phyloP scores from a whole-genome alignment of 331 rosid species.

The Spiraea crenata region DNA sequence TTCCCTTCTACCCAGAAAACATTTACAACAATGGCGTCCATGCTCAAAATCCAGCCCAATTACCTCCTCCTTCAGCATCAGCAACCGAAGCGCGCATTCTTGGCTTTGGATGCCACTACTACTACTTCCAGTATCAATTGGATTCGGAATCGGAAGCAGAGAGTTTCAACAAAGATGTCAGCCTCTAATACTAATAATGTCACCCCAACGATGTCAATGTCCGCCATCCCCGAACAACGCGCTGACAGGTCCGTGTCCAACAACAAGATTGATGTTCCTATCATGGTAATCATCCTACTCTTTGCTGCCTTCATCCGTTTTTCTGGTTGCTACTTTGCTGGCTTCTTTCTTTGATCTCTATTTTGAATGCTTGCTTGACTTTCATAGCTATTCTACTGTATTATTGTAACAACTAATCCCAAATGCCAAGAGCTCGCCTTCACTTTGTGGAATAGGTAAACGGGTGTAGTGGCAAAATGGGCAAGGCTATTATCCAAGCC shows the following conservation, averaged over 20 bases:
- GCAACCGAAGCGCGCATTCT: not conserved
- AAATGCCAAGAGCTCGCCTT: not conserved
- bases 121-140: not conserved
- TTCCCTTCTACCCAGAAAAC: not conserved
- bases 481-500: constrained; percentile 75
- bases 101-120: not conserved
- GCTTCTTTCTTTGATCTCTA: not conserved
- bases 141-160: not conserved
- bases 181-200: not conserved
- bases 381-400: too few species aligned
- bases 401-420: not conserved
- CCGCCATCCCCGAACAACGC: not conserved
- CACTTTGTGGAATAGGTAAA: constrained; percentile 51
- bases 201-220: not conserved
- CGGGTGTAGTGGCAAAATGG: constrained; percentile 96
- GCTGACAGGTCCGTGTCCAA: not conserved
- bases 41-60: constrained; percentile 6
- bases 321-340: not conserved
- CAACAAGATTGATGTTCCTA: constrained; percentile 6
- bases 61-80: constrained; percentile 1
- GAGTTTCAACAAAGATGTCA: not conserved
- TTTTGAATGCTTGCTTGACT: not conserved
- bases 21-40: constrained; percentile 1
- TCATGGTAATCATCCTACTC: constrained; percentile 2
- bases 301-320: not conserved